Evolutionary conservation across 2,329 filamentous ascomycete species (phyloP).

Genomic region (Pseudogymnoascus sp.): DNA sequence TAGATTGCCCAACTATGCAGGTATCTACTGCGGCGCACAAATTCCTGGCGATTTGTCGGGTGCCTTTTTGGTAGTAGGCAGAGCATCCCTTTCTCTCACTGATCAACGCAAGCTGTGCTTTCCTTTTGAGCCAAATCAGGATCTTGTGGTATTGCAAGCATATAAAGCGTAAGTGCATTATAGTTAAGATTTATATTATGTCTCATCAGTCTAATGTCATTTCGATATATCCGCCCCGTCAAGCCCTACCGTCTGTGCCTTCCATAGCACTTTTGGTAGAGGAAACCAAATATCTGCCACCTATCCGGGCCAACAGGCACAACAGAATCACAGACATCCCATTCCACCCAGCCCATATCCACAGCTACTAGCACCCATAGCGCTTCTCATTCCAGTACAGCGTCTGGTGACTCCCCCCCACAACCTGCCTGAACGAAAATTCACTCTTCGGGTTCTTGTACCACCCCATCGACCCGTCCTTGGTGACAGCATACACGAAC

Average conservation of each 20-base stretch:
- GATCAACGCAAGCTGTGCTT: no score
- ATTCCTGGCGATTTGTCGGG: no score
- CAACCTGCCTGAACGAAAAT: neutral
- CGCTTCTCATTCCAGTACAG: neutral
- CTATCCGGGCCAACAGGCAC: neutral
- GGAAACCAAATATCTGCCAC: neutral
- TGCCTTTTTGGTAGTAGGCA: no score
- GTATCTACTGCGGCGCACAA: no score
- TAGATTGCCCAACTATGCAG: no score
- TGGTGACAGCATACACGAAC: neutral
- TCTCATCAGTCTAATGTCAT: neutral
- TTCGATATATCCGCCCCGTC: neutral
- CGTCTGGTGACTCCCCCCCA: neutral
- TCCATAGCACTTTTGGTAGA: no score
- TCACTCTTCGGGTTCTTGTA: neutral
- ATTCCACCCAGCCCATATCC: neutral
- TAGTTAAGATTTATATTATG: neutral
- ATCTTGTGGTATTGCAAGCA: no score
- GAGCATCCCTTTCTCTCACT: no score
- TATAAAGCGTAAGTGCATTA: neutral
- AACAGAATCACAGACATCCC: neutral
- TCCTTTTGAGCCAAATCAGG: no score
- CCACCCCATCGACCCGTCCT: neutral
- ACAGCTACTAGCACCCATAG: neutral
- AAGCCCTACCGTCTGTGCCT: no score